Conservation (phyloP, 75 land plant species). For the Gnetum montanum region DNA sequence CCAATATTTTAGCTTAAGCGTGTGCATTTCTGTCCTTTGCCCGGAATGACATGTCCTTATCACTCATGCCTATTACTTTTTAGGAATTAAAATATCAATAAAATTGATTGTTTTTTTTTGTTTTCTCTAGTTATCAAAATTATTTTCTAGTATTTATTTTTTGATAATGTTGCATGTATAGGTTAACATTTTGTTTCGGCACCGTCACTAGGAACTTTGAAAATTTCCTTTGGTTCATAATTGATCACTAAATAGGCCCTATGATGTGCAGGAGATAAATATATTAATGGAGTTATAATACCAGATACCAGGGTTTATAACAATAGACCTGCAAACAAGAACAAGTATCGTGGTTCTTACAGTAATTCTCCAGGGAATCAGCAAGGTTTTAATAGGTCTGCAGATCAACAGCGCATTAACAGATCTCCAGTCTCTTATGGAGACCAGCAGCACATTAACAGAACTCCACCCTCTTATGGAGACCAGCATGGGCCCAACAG, state of each 20-base stretch:
- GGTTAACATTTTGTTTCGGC: too few relatives aligned
- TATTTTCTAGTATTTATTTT: not conserved
- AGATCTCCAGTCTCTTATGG: conserved; percentile 3
- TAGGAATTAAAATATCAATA: not conserved
- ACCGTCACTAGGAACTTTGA: too few relatives aligned
- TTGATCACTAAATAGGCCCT: too few relatives aligned
- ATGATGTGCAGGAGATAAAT: conserved; percentile 4
- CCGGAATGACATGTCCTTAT: not conserved
- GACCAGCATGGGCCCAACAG: too few relatives aligned
- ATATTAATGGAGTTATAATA: conserved; percentile 8
- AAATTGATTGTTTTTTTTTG: not conserved
- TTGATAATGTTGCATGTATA: not conserved
- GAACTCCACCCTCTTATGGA: conserved; percentile 4
- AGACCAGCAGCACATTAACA: not conserved
- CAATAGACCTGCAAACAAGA: conserved; percentile 4
- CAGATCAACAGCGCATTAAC: too few relatives aligned
- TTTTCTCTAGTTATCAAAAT: too few relatives aligned
- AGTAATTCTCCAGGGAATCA: too few relatives aligned
- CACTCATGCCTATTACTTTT: not conserved
- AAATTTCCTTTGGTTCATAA: too few relatives aligned
- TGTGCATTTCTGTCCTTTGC: not conserved
- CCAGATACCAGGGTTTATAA: conserved; percentile 7
- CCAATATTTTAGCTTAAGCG: not conserved
- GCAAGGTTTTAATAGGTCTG: too few relatives aligned
- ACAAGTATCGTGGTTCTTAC: too few relatives aligned